phyloP scores from a whole-genome alignment of 2,329 filamentous ascomycete genomes.

The Talaromyces sp. region DNA sequence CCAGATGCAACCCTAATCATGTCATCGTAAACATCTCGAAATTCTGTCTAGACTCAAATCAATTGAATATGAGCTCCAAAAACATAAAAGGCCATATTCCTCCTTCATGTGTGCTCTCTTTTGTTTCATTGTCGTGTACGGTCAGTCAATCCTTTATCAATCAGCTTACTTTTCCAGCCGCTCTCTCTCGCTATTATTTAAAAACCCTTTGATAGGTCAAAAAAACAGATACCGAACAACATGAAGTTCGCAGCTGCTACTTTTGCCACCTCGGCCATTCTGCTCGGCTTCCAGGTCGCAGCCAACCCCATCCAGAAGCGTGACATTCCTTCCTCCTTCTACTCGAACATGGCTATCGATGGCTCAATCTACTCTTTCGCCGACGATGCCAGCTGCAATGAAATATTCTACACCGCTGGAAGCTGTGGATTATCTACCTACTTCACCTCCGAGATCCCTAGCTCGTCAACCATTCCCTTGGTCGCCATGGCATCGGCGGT shows the following conservation, averaged over 20 bases:
- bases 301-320: conserved; percentile 15
- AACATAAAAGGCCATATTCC: neutral
- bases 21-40: neutral
- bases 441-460: conserved; percentile 13
- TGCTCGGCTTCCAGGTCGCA: neutral
- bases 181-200: neutral
- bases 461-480: conserved; percentile 1
- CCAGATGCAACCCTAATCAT: conserved; percentile 14
- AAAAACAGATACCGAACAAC: neutral
- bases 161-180: neutral
- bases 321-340: conserved; percentile 14
- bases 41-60: neutral
- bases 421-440: conserved; percentile 17
- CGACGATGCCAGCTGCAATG: conserved; percentile 9
- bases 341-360: conserved; percentile 9
- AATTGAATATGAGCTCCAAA: neutral
- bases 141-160: neutral
- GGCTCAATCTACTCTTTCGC: conserved; percentile 15
- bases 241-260: conserved; percentile 15
- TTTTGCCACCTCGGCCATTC: conserved; percentile 4
- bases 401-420: conserved; percentile 13
- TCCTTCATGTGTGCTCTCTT: too few relatives aligned
- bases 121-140: neutral
- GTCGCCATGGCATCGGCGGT: conserved; percentile 8
- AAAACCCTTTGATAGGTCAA: neutral